Evolutionary conservation across 176 grass and related monocot genomes (phyloP).

Genomic region (Triticum turgidum): DNA sequence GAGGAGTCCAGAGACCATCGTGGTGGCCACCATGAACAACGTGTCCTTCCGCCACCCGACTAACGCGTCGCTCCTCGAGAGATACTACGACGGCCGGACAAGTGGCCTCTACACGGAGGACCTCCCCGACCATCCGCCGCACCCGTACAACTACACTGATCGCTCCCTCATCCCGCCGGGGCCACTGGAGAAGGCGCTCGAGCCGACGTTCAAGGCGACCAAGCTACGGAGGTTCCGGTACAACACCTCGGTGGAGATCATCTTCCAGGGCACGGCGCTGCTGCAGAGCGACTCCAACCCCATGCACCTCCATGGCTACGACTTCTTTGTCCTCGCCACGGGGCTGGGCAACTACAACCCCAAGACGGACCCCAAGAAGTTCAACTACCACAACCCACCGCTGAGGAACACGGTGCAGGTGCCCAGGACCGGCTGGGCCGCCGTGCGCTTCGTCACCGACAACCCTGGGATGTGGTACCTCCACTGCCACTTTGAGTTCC

Average conservation of each 20-base stretch:
- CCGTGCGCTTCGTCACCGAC: neutral
- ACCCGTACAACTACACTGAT: constrained; percentile 53
- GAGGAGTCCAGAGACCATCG: neutral
- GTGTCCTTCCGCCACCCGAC: constrained; percentile 36
- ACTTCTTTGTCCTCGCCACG: neutral
- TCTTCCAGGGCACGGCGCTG: constrained; percentile 5
- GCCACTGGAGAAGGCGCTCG: neutral
- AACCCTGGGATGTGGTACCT: constrained; percentile 5
- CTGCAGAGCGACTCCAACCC: constrained; percentile 62
- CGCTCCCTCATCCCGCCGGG: neutral
- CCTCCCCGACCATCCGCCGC: constrained; percentile 35
- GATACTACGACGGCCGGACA: constrained; percentile 32
- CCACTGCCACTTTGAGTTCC: neutral
- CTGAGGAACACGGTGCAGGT: constrained; percentile 12
- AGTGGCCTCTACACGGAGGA: constrained; percentile 20
- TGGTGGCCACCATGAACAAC: constrained; percentile 68
- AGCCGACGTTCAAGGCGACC: constrained; percentile 40
- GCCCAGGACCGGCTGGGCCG: neutral
- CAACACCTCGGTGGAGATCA: constrained; percentile 30
- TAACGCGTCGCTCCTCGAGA: constrained; percentile 29
- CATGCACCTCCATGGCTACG: constrained; percentile 60
- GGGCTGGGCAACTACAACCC: constrained; percentile 44
- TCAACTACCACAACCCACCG: constrained; percentile 52
- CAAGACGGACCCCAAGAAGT: constrained; percentile 38
- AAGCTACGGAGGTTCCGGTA: constrained; percentile 47